These are phyloP conservation scores for Lasiodiplodia gonubiensis DNA, from an alignment of 2,329 filamentous ascomycete genomes.

Conservation along the genomic window DNA sequence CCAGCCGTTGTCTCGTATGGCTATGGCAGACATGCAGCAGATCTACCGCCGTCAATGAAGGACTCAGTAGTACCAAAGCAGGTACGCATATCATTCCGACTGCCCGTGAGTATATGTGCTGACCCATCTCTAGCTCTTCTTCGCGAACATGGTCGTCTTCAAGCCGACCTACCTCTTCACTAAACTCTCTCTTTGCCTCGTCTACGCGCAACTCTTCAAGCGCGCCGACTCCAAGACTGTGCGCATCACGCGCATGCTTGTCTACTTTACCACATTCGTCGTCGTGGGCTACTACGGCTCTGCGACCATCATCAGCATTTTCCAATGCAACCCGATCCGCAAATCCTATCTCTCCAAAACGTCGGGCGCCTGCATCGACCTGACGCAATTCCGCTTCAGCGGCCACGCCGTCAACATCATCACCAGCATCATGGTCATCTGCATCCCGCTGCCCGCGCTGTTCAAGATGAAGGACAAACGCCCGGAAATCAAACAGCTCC, in stretches of 20 bases:
- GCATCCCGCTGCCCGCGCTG: constrained; percentile 11
- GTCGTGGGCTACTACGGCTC: constrained; percentile 8
- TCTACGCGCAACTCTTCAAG: constrained; percentile 17
- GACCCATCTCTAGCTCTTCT: constrained; percentile 2
- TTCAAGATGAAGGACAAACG: constrained; percentile 20
- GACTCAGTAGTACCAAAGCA: constrained; percentile 2
- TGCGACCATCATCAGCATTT: constrained; percentile 16
- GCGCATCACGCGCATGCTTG: constrained; percentile 13
- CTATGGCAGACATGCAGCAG: constrained; percentile 14
- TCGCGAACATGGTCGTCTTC: constrained; percentile 12
- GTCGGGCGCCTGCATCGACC: constrained; percentile 9
- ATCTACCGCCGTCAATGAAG: background rate
- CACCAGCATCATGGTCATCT: constrained; percentile 19
- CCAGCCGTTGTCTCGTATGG: constrained; percentile 4
- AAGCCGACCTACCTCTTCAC: constrained; percentile 16
- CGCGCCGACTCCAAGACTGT: constrained; percentile 10
- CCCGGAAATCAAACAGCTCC: constrained; percentile 17
- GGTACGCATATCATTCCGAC: background rate
- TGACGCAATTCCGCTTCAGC: constrained; percentile 14
- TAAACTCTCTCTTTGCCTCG: constrained; percentile 16
- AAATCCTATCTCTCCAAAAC: constrained; percentile 21
- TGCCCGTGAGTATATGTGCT: background rate
- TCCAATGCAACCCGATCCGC: constrained; percentile 1
- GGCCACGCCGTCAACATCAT: constrained; percentile 21
- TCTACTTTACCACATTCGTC: constrained; percentile 6